phyloP scores from a whole-genome alignment of 768 basidiomycete species.

The Lactarius deliciosus region DNA sequence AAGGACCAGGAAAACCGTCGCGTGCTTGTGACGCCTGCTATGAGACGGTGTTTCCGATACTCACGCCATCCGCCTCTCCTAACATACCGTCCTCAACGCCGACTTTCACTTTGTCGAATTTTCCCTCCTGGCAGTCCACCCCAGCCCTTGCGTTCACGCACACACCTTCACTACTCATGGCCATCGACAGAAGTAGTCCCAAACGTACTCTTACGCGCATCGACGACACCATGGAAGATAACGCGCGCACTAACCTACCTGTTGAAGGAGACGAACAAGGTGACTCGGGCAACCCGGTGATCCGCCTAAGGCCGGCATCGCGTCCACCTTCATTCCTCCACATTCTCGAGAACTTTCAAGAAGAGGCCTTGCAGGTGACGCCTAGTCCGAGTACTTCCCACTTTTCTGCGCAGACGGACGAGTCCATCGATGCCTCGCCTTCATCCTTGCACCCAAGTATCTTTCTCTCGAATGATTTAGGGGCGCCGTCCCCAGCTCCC shows the following conservation, averaged over 20 bases:
- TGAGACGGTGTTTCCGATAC: conserved; percentile 77
- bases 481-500: not conserved
- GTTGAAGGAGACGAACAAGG: conserved; percentile 13
- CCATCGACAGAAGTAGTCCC: conserved; percentile 38
- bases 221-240: conserved; percentile 27
- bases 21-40: conserved; percentile 87
- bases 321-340: conserved; percentile 66
- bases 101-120: conserved; percentile 50
- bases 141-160: conserved; percentile 33
- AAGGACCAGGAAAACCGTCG: conserved; percentile 57
- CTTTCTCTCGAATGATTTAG: conserved; percentile 22
- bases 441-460: conserved; percentile 30
- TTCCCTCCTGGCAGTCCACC: conserved; percentile 58
- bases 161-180: conserved; percentile 41
- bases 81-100: conserved; percentile 37
- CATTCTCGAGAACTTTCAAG: conserved; percentile 62
- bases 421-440: conserved; percentile 29
- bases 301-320: conserved; percentile 36
- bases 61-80: conserved; percentile 34
- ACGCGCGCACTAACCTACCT: conserved; percentile 9
- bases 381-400: conserved; percentile 35
- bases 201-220: conserved; percentile 30
- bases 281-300: conserved; percentile 28
- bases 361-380: conserved; percentile 13
- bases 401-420: conserved; percentile 33